Percentiles rank a stretch among this genome's conserved stretches.
Conservation (phyloP, 1,139 yeast genomes). For the Kodamaea sp. region DNA sequence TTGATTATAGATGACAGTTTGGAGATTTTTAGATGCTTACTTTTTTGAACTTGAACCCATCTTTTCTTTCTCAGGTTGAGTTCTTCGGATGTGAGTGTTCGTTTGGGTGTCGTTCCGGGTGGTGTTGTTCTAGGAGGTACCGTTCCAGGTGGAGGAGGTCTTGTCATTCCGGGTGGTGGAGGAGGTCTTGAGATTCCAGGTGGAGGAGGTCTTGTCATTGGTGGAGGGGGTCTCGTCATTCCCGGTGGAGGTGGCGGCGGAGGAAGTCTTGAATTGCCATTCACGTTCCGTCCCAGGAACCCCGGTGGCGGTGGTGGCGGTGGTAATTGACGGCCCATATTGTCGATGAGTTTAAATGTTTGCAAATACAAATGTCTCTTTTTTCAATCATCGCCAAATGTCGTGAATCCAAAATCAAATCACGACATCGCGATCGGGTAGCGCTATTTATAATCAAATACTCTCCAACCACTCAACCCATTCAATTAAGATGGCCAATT, state of each 20-base stretch:
- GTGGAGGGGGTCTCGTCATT: conserved; percentile 6
- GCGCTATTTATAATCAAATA: background rate
- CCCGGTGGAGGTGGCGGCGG: conserved; percentile 14
- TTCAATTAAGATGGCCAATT: background rate
- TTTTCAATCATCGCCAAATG: background rate
- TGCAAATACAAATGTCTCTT: background rate
- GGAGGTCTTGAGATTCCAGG: background rate
- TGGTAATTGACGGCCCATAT: conserved; percentile 27
- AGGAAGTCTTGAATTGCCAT: background rate
- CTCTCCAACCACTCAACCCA: too few species aligned
- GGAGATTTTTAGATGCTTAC: conserved; percentile 31
- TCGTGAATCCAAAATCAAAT: too few species aligned
- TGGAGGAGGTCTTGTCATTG: conserved; percentile 1
- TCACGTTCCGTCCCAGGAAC: background rate
- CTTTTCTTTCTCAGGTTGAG: conserved; percentile 46
- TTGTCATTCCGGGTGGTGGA: conserved; percentile 1
- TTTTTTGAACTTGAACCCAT: conserved; percentile 69
- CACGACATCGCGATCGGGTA: background rate
- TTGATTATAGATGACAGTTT: background rate
- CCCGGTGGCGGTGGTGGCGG: conserved; percentile 32
- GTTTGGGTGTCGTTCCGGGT: conserved; percentile 12
- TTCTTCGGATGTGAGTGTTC: conserved; percentile 15
- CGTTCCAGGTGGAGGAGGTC: conserved; percentile 15
- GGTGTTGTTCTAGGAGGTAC: conserved; percentile 15
- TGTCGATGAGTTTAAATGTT: background rate